These are phyloP conservation scores for Xylaria digitata DNA, from an alignment of 2,329 filamentous ascomycete genomes.

Conservation along the genomic window DNA sequence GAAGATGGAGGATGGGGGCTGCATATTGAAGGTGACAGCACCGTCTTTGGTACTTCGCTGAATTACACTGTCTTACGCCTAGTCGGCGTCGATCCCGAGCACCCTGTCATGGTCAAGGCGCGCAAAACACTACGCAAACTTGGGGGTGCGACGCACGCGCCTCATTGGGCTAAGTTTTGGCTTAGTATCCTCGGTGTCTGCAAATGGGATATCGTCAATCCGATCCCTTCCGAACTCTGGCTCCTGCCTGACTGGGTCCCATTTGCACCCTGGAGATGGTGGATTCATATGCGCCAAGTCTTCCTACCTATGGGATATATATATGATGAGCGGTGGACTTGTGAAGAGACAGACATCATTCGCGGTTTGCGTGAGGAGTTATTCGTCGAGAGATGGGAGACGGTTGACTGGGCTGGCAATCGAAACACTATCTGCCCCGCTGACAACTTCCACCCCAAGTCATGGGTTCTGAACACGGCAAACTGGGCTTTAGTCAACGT, in stretches of 20 bases:
- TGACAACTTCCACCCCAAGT: slow-evolving; percentile 95
- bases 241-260: slow-evolving; percentile 91
- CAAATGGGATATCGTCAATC: slow-evolving; percentile 93
- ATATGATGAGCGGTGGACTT: slow-evolving; percentile 84
- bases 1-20: slow-evolving; percentile 97
- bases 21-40: slow-evolving; percentile 93
- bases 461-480: slow-evolving; percentile 79
- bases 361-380: slow-evolving; percentile 81
- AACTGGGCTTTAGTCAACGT: slow-evolving; percentile 84
- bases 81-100: slow-evolving; percentile 84
- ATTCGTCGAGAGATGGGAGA: slow-evolving; percentile 80
- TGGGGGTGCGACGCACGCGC: slow-evolving; percentile 83
- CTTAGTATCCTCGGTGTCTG: slow-evolving; percentile 84
- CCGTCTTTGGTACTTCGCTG: slow-evolving; percentile 88
- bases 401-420: slow-evolving; percentile 80
- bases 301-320: slow-evolving; percentile 92
- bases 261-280: slow-evolving; percentile 92
- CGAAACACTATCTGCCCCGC: slow-evolving; percentile 82
- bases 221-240: slow-evolving; percentile 93
- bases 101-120: slow-evolving; percentile 86
- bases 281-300: slow-evolving; percentile 98
- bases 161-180: slow-evolving; percentile 99
- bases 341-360: slow-evolving; percentile 79
- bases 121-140: slow-evolving; percentile 83
- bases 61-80: slow-evolving; percentile 87